A percentile compares a stretch with the other conserved stretches of the same genome.
phyloP scores from a whole-genome alignment of 306 rosid species.

The Dryas alaskensis region DNA sequence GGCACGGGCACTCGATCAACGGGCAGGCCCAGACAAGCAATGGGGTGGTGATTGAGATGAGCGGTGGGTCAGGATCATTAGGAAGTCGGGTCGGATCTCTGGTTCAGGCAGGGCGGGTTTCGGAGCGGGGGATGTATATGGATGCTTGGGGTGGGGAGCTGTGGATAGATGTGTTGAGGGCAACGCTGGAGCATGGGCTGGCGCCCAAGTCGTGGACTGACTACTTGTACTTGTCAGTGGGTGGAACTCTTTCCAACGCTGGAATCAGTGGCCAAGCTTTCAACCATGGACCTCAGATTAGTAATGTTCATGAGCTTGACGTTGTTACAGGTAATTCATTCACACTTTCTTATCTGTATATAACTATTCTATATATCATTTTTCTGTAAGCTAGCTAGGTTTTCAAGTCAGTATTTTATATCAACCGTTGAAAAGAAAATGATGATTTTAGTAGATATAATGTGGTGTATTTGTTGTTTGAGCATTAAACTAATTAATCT shows the following conservation, averaged over 20 bases:
- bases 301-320: slow-evolving; percentile 73
- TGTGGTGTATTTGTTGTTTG: no score
- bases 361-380: no score
- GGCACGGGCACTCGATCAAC: slow-evolving; percentile 95
- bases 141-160: slow-evolving; percentile 96
- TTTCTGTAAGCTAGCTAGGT: no score
- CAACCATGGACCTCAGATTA: slow-evolving; percentile 89
- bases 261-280: slow-evolving; percentile 96
- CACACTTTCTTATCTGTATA: no score
- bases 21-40: slow-evolving; percentile 67
- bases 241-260: slow-evolving; percentile 92
- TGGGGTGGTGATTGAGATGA: slow-evolving; percentile 82
- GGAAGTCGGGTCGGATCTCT: not conserved
- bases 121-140: slow-evolving; percentile 49
- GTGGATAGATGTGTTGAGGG: slow-evolving; percentile 72
- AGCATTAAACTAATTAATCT: not conserved
- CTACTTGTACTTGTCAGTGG: slow-evolving; percentile 83
- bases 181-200: slow-evolving; percentile 54
- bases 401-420: not conserved
- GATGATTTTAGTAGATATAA: no score
- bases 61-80: slow-evolving; percentile 15
- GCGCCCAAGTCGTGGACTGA: slow-evolving; percentile 98
- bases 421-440: not conserved
- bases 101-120: slow-evolving; percentile 22
- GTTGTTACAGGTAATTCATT: slow-evolving; percentile 64